Conservation (phyloP, 1,139 yeast species). For the Taiozyma sp. region DNA sequence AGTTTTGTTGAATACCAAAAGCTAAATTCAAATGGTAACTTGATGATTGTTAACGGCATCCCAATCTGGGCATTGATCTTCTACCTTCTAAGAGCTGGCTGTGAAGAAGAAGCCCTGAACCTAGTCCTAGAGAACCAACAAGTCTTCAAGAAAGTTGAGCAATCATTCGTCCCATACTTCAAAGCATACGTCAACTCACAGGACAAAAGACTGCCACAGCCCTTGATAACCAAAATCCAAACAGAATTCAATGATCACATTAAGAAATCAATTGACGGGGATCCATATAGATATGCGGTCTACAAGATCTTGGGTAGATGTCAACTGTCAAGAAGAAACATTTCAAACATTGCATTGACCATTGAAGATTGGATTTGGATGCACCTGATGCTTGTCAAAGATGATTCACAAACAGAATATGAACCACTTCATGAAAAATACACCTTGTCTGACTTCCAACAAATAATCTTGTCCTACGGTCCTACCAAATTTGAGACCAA, state of each 20-base stretch:
- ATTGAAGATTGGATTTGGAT: slow-evolving; percentile 98
- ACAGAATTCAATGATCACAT: slow-evolving; percentile 85
- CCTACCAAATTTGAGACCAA: slow-evolving; percentile 64
- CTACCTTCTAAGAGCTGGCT: slow-evolving; percentile 81
- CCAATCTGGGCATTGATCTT: slow-evolving; percentile 94
- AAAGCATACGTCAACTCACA: slow-evolving; percentile 63
- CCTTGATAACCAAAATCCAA: slow-evolving; percentile 65
- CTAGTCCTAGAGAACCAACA: slow-evolving; percentile 48
- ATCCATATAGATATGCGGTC: slow-evolving; percentile 87
- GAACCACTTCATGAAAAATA: slow-evolving; percentile 68
- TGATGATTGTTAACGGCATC: slow-evolving; percentile 68
- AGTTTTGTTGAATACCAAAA: slow-evolving; percentile 54
- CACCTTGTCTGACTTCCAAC: slow-evolving; percentile 69
- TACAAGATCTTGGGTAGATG: slow-evolving; percentile 93
- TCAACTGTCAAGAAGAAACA: slow-evolving; percentile 57
- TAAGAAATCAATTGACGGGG: slow-evolving; percentile 66
- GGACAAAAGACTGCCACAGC: slow-evolving; percentile 54
- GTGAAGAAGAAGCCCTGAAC: slow-evolving; percentile 70
- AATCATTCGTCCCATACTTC: slow-evolving; percentile 76
- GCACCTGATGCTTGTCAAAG: slow-evolving; percentile 74
- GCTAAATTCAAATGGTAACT: slow-evolving; percentile 38
- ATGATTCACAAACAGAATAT: slow-evolving; percentile 35
- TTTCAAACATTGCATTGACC: slow-evolving; percentile 71
- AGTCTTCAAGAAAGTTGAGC: slow-evolving; percentile 75
- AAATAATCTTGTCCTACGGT: slow-evolving; percentile 68